Conservation (phyloP, 179 eudicot genomes). For the Spergularia azorica region DNA sequence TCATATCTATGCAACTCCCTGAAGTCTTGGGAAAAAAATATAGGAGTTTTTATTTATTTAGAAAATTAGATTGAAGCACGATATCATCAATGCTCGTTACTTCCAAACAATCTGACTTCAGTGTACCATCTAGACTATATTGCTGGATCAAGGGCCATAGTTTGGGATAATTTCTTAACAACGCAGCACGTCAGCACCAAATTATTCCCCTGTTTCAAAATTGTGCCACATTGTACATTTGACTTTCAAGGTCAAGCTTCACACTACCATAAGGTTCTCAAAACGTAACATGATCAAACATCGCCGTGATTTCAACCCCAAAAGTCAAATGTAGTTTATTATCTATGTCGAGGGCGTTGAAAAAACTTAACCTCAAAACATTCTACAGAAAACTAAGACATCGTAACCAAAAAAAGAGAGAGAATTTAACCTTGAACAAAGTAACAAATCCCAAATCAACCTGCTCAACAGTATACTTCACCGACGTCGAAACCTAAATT, state of each 20-base stretch:
- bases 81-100: not conserved
- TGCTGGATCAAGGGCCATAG: not conserved
- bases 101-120: not conserved
- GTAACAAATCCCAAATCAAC: conserved; percentile 61
- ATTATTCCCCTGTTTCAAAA: not conserved
- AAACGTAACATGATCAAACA: too few species aligned
- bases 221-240: not conserved
- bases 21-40: too few species aligned
- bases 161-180: not conserved
- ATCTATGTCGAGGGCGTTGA: not conserved
- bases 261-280: not conserved
- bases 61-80: not conserved
- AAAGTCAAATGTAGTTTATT: not conserved
- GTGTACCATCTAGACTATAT: not conserved
- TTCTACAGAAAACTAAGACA: not conserved
- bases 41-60: not conserved
- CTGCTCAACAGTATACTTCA: conserved; percentile 63
- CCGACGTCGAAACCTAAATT: conserved; percentile 51
- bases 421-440: conserved; percentile 63
- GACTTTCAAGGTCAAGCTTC: not conserved
- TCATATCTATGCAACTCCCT: too few species aligned
- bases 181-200: not conserved
- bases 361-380: not conserved
- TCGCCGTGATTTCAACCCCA: not conserved
- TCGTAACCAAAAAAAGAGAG: not conserved